phyloP scores from a whole-genome alignment of 2,329 filamentous ascomycete genomes.

The Drechslerella coelobrocha region DNA sequence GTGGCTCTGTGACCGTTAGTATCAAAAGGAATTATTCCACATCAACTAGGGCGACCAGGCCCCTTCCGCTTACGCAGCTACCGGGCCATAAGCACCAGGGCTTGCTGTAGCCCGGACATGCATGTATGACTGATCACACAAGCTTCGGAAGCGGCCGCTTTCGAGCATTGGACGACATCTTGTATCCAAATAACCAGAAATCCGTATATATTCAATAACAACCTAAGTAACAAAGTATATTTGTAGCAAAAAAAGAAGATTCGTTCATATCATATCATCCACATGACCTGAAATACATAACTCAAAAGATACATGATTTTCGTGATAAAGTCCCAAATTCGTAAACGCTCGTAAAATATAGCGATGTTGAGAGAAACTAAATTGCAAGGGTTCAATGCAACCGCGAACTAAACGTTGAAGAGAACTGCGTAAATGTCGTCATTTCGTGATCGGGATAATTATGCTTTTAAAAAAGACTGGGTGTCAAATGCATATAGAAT shows the following conservation, averaged over 20 bases:
- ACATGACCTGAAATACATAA: constrained; percentile 6
- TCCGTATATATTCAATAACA: background rate
- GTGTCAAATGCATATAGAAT: background rate
- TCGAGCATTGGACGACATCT: no score
- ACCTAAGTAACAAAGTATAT: background rate
- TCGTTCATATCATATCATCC: constrained; percentile 35
- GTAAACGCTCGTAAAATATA: background rate
- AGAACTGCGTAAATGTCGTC: constrained; percentile 29
- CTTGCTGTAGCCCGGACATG: no score
- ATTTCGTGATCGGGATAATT: constrained; percentile 25
- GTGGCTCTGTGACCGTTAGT: background rate
- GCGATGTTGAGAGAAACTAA: constrained; percentile 2
- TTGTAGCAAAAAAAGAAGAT: constrained; percentile 12
- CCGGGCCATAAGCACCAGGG: no score
- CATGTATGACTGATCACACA: no score
- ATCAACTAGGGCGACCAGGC: no score
- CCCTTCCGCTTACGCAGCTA: no score
- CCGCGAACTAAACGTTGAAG: constrained; percentile 10
- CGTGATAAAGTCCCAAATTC: constrained; percentile 8
- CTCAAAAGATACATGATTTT: constrained; percentile 19
- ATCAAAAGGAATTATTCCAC: no score
- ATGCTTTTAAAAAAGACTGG: constrained; percentile 20
- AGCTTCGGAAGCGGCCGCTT: no score
- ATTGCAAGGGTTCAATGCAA: constrained; percentile 6
- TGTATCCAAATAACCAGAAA: no score